Evolutionary conservation across 371 early-diverging fungal species (phyloP).

Genomic region (Blyttiomyces sp.): DNA sequence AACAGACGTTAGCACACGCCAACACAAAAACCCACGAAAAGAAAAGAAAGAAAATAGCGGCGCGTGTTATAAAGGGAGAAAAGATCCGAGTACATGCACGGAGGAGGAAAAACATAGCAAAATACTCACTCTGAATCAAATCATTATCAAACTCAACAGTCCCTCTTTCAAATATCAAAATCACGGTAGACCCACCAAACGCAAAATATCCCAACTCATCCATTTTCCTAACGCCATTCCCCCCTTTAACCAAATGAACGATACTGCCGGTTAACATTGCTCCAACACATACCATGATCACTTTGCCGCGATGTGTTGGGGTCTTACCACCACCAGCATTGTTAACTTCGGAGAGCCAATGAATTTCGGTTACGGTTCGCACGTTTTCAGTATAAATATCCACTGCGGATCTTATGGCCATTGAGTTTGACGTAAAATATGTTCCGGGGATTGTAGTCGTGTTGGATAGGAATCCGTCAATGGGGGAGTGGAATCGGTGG

Average conservation of each 20-base stretch:
- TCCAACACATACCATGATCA: constrained; percentile 67
- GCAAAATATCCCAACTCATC: constrained; percentile 76
- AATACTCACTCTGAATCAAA: constrained; percentile 53
- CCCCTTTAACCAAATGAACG: constrained; percentile 57
- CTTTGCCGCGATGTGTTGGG: too few species aligned
- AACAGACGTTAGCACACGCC: too few species aligned
- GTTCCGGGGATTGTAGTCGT: too few species aligned
- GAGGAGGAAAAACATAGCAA: too few species aligned
- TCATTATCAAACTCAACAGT: constrained; percentile 65
- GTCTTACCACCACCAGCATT: too few species aligned
- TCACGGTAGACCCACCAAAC: constrained; percentile 68
- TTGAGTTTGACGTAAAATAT: constrained; percentile 84
- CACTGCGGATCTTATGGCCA: constrained; percentile 84
- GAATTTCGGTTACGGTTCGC: constrained; percentile 66
- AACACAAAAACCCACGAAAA: too few species aligned
- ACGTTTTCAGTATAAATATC: constrained; percentile 82
- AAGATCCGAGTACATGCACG: constrained; percentile 7
- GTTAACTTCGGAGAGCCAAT: constrained; percentile 47
- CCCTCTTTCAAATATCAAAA: constrained; percentile 67
- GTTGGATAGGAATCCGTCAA: too few species aligned
- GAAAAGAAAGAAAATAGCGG: not conserved
- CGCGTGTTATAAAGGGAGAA: not conserved
- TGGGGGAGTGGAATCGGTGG: too few species aligned
- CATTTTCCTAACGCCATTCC: constrained; percentile 54
- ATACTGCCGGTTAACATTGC: constrained; percentile 92